Evolutionary conservation across 331 rosid species (phyloP), one percentile per base, ranked within the genome.

Genomic region (Quercus phellos): DNA sequence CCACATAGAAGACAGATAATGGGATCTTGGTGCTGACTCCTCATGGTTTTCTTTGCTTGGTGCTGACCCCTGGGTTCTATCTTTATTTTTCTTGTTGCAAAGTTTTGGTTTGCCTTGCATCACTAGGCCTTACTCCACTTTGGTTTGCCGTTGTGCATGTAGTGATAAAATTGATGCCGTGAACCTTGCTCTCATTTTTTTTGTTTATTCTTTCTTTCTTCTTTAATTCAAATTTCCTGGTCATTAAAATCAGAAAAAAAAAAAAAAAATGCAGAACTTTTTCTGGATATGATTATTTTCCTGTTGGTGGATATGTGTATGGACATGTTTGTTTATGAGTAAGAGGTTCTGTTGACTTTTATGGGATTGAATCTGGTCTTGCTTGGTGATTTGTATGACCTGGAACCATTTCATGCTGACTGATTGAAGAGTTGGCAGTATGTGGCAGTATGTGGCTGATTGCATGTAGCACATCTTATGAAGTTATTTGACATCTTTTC

Each of bases 321-420:
- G 68, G 77, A 78, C 27, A 50, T 76, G 51, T 51, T 81, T 75
- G 29, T 72, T 21, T 35, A 34, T 59, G 63, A 16, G 55, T 72
- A 64, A 8, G 51, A 64, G 61, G 73, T 55, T 22, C 61, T 43
- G 35, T 38, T 73, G 77, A 22, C 54, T 42, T 56, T 21, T 29
- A 64, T 70, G 17, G 11, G 63, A 17, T 72, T 51, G 14, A 19
- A 51, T 13, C 19, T 55, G 76, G 64, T 19, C 29, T 30, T 29
- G 24, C 69, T 64, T 61, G 35, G 54, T 59, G 38, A 79, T 68
- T 22, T 38, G 74, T 74, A 19, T 50, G 81, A 58, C 56, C 59
- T 72, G 17, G 51, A 32, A 17, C 26, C 21, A 12, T 29, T 66
- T 66, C 24, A 66, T 66, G 27, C 71, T 66, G 69, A 63, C 22